Percentiles rank a stretch among this genome's conserved stretches.
These are phyloP conservation scores for Babesia divergens DNA, from an alignment of 169 alveolate species.

Conservation along the genomic window DNA sequence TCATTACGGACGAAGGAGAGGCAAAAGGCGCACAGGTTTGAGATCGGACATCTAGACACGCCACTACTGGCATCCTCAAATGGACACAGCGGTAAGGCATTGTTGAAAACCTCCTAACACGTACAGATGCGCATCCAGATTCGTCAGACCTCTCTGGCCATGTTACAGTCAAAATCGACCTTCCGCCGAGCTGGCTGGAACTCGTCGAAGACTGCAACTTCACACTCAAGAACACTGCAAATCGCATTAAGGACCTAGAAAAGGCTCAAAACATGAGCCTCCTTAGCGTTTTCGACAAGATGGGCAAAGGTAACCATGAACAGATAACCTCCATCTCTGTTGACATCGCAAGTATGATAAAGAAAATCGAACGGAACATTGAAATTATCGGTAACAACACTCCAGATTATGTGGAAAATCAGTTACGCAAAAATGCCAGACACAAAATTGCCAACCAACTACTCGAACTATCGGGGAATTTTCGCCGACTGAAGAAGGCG, in stretches of 20 bases:
- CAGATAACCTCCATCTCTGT: conserved; percentile 24
- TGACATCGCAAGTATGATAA: conserved; percentile 50
- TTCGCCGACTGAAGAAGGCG: conserved; percentile 43
- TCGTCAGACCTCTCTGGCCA: neutral
- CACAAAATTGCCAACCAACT: conserved; percentile 58
- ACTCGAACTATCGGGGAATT: conserved; percentile 34
- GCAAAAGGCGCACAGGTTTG: conserved; percentile 65
- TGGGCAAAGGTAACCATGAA: conserved; percentile 48
- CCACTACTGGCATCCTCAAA: conserved; percentile 28
- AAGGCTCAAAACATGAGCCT: conserved; percentile 61
- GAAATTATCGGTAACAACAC: conserved; percentile 40
- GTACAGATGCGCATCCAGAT: conserved; percentile 5
- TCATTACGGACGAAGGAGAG: conserved; percentile 48
- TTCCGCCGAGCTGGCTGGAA: conserved; percentile 63
- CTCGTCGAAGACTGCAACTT: conserved; percentile 58
- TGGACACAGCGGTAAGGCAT: conserved; percentile 19
- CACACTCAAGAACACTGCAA: conserved; percentile 9
- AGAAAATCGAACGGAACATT: conserved; percentile 58
- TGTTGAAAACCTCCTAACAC: neutral
- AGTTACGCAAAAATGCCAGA: conserved; percentile 58
- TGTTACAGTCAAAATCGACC: conserved; percentile 16
- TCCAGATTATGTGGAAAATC: conserved; percentile 51
- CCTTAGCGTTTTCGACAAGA: conserved; percentile 48
- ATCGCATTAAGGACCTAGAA: conserved; percentile 56
- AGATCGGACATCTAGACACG: conserved; percentile 39